Evolutionary conservation across 106 monocot species (phyloP).

Genomic region (Dendrobium nobile): DNA sequence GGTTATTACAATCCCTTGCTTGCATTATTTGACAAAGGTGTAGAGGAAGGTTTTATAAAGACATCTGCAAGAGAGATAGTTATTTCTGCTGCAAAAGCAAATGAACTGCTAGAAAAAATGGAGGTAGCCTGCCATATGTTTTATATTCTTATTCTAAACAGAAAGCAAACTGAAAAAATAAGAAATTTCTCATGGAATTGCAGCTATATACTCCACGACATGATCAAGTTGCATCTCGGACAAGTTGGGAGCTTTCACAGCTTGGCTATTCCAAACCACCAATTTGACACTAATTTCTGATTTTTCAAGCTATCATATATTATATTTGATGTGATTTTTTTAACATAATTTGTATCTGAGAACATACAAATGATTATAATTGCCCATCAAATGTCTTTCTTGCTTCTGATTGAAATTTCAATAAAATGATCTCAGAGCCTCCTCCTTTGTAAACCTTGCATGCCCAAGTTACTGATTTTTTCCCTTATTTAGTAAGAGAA

Average conservation of each 20-base stretch:
- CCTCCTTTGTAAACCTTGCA: not conserved
- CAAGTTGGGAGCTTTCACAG: constrained; percentile 52
- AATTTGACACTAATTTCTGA: constrained; percentile 14
- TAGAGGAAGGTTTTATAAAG: constrained; percentile 83
- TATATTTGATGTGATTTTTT: constrained; percentile 26
- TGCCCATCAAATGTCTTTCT: constrained; percentile 7
- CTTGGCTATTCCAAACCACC: constrained; percentile 40
- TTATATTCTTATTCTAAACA: constrained; percentile 4
- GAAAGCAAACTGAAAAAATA: not conserved
- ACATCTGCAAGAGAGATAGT: constrained; percentile 63
- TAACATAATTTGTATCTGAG: constrained; percentile 18
- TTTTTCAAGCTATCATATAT: constrained; percentile 6
- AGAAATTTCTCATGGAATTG: not conserved
- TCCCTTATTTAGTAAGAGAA: not conserved
- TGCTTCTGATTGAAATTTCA: constrained; percentile 2
- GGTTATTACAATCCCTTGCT: constrained; percentile 87
- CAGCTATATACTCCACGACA: constrained; percentile 58
- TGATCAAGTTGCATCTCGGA: constrained; percentile 43
- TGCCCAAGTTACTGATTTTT: not conserved
- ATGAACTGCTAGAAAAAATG: constrained; percentile 75
- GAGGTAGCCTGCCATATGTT: constrained; percentile 42
- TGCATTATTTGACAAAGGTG: constrained; percentile 86
- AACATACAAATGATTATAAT: constrained; percentile 5
- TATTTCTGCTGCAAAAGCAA: constrained; percentile 69
- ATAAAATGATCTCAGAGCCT: constrained; percentile 6